These are phyloP conservation scores for Funneliformis caledonium DNA, from an alignment of 371 early-diverging fungal species.

Conservation along the genomic window DNA sequence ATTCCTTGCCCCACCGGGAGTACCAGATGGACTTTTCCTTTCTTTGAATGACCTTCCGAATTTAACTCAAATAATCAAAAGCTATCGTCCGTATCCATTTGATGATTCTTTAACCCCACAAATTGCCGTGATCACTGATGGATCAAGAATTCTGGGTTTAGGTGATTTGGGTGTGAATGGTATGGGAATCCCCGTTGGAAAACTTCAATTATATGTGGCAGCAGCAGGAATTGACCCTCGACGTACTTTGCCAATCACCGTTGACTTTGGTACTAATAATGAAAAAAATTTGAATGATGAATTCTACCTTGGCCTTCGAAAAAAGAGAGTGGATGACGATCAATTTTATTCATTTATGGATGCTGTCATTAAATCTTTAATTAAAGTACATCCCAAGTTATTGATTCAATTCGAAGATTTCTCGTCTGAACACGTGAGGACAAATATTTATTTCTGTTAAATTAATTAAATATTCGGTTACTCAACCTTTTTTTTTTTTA, in stretches of 20 bases:
- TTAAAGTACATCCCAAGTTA: conserved; percentile 71
- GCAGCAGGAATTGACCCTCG: conserved; percentile 89
- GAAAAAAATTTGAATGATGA: conserved; percentile 78
- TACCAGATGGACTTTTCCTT: conserved; percentile 86
- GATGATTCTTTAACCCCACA: conserved; percentile 58
- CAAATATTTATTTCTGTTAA: neutral
- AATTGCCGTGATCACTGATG: conserved; percentile 91
- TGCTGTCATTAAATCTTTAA: conserved; percentile 75
- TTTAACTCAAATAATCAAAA: conserved; percentile 71
- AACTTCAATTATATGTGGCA: conserved; percentile 88
- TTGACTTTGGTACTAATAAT: conserved; percentile 92
- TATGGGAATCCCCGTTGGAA: conserved; percentile 92
- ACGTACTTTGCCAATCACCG: conserved; percentile 82
- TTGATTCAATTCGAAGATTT: conserved; percentile 95
- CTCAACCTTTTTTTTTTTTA: neutral
- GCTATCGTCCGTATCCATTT: conserved; percentile 62
- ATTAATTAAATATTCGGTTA: neutral
- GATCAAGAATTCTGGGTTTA: conserved; percentile 90
- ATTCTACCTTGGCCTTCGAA: conserved; percentile 81
- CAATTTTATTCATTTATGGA: conserved; percentile 81
- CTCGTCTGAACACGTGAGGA: conserved; percentile 75
- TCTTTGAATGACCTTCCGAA: conserved; percentile 73
- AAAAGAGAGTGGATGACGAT: conserved; percentile 71
- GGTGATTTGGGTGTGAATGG: conserved; percentile 93
- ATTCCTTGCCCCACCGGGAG: conserved; percentile 76